A percentile compares a stretch with the other conserved stretches of the same genome.
phyloP scores from a whole-genome alignment of 1,284 basidiomycete genomes.

The Puccinia horiana region DNA sequence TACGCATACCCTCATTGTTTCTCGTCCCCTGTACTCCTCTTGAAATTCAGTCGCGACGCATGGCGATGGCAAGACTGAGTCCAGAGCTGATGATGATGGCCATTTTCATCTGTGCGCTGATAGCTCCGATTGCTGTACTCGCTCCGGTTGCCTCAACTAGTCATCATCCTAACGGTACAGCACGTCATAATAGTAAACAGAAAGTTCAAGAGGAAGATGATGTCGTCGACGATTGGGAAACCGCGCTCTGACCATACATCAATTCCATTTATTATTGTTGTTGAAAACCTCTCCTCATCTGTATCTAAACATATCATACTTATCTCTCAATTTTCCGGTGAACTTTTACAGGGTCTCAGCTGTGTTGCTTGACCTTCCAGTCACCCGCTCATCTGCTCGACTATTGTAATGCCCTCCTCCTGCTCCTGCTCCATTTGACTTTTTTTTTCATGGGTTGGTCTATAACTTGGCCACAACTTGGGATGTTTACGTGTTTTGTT shows the following conservation, averaged over 20 bases:
- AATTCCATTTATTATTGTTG: no score
- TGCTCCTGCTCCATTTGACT: no score
- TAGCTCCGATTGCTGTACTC: conserved; percentile 40
- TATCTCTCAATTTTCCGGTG: no score
- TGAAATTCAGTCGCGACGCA: neutral
- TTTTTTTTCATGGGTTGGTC: no score
- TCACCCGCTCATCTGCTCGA: no score
- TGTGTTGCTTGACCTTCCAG: no score
- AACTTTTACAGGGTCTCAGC: no score
- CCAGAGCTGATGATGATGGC: neutral
- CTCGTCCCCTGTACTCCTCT: neutral
- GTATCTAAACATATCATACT: no score
- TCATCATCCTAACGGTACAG: neutral
- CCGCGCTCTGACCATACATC: neutral
- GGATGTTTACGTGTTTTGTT: no score
- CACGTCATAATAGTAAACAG: neutral
- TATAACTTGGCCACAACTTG: no score
- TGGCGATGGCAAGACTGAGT: neutral
- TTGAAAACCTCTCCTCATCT: no score
- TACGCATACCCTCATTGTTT: neutral
- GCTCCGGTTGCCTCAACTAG: conserved; percentile 27
- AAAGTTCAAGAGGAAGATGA: neutral
- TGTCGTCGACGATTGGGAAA: conserved; percentile 35
- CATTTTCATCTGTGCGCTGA: neutral
- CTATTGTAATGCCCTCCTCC: no score